Evolutionary conservation across 108 stramenopile genomes (phyloP), one percentile per base, ranked within the genome.

Genomic region (Bacterosira constricta): DNA sequence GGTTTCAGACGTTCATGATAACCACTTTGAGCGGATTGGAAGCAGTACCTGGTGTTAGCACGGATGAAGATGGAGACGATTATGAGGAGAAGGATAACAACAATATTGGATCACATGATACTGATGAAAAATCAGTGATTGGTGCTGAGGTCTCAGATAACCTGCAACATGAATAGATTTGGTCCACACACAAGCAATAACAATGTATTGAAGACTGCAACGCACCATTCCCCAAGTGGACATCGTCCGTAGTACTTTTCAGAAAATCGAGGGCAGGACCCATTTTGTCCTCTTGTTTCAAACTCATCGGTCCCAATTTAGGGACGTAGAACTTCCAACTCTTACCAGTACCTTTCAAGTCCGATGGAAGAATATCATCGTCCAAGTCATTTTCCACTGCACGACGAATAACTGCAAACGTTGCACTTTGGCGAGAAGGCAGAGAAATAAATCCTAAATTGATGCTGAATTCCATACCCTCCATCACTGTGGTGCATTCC

Each of bases 291-390:
- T 93, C 92, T 73, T 93, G 92, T 50, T 86, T 89, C 10, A 63
- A 17, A 38, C 85, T 89, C 15, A 93, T 73, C 10, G 92, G 92
- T n/a, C 92, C 92, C 32, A 93, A 63, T 20, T 66, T 71, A 27
- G 92, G 90, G 9, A 90, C 69, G 36, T 87, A 83, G 63, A 93
- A 93, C 56, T 84, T 83, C 92, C 92, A 93, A 38, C 66, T 32
- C 58, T 62, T 60, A 9, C 54, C 35, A 25, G 63, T 71, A 6
- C 38, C 38, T 18, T 41, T 53, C 18, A 45, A 18, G n/a, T 58
- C 65, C 38, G 41, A 46, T 56, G 80, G 62, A 60, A 88, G 29
- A 42, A 56, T 30, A 61, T 86, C 85, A 17, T 75, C 70, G 42
- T 90, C 87, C 51, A 90, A 71, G 3, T 93, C 88, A 34, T 60